A percentile compares a stretch with the other conserved stretches of the same genome.
These are phyloP conservation scores for Theobroma grandiflorum DNA, from an alignment of 441 rosid species.

Conservation along the genomic window DNA sequence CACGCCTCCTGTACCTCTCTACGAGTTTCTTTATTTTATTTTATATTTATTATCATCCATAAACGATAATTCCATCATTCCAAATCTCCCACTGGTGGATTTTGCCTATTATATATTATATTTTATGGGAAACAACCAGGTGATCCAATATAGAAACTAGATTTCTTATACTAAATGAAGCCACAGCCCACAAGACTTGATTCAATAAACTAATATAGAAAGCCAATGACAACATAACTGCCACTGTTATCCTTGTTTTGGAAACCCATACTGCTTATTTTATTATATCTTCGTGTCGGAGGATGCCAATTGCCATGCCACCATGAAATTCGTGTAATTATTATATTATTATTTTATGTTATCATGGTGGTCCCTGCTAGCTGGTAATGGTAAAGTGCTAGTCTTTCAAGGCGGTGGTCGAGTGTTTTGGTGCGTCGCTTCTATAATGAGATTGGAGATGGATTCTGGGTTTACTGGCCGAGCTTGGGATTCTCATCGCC, in stretches of 20 bases:
- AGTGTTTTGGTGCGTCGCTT: constrained; percentile 21
- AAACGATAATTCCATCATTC: neutral
- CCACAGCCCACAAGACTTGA: neutral
- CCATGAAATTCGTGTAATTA: constrained; percentile 20
- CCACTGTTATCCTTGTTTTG: neutral
- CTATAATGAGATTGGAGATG: constrained; percentile 16
- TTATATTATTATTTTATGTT: constrained; percentile 27
- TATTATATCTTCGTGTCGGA: constrained; percentile 10
- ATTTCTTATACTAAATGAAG: neutral
- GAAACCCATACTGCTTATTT: neutral
- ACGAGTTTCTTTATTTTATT: neutral
- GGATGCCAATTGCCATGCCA: constrained; percentile 6
- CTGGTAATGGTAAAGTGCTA: constrained; percentile 28
- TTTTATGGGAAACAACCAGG: neutral
- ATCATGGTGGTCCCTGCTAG: constrained; percentile 42
- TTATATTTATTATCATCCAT: neutral
- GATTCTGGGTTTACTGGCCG: constrained; percentile 16
- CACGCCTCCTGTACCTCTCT: neutral
- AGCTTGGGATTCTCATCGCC: constrained; percentile 38
- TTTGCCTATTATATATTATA: neutral
- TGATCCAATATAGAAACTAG: neutral
- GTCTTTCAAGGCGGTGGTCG: constrained; percentile 46
- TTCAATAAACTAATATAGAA: neutral
- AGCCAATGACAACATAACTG: constrained; percentile 13
- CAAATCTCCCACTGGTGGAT: neutral